Percentiles rank a stretch among this genome's conserved stretches.
phyloP scores from a whole-genome alignment of 108 stramenopile genomes.

The Cyclostephanos tholiformis region DNA sequence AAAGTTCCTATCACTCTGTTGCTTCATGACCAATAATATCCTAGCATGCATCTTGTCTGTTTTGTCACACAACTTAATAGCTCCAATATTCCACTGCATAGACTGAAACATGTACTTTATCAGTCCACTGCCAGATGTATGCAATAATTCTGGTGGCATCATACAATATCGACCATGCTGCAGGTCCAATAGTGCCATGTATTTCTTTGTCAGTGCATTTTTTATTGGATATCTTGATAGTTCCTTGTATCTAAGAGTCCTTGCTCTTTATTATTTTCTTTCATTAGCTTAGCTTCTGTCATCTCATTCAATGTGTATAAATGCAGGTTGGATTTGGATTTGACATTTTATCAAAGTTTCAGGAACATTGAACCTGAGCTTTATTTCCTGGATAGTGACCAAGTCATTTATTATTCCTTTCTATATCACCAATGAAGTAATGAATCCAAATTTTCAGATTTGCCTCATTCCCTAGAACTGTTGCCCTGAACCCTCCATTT shows the following conservation, averaged over 20 bases:
- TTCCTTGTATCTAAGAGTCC: background rate
- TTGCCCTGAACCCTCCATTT: background rate
- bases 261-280: too few species aligned
- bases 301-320: too few species aligned
- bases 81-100: background rate
- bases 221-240: too few species aligned
- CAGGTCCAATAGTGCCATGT: too few species aligned
- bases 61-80: background rate
- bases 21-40: background rate
- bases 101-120: background rate
- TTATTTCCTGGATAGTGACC: conserved; percentile 3
- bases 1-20: conserved; percentile 6
- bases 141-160: too few species aligned
- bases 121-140: background rate
- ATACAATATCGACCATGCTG: too few species aligned
- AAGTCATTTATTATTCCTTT: conserved; percentile 3
- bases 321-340: too few species aligned
- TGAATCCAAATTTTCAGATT: too few species aligned
- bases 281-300: too few species aligned
- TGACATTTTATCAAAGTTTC: background rate
- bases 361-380: background rate
- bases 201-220: too few species aligned
- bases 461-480: background rate
- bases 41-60: background rate
- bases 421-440: background rate